Evolutionary conservation across 352 stramenopile species (phyloP).

Genomic region (Globisporangium canariense): DNA sequence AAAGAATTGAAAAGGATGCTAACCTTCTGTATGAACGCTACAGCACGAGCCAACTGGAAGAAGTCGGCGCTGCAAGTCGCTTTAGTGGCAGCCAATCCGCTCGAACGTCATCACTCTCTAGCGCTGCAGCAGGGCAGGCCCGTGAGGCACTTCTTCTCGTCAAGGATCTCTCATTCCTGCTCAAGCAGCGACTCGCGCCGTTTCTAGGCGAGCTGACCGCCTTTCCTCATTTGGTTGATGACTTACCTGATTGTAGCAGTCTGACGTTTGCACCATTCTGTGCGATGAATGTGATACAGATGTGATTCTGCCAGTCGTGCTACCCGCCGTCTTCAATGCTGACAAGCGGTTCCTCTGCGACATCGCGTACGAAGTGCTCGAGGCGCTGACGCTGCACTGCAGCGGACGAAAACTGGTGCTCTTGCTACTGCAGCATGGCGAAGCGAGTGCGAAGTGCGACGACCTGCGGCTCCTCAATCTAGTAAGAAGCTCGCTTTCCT

Average conservation of each 20-base stretch:
- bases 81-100: constrained; percentile 6
- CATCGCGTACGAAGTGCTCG: constrained; percentile 54
- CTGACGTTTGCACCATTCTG: background rate
- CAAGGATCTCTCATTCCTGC: constrained; percentile 59
- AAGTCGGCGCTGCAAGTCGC: constrained; percentile 18
- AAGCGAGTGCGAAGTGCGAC: constrained; percentile 25
- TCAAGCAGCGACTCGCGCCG: constrained; percentile 38
- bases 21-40: no score
- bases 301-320: constrained; percentile 38
- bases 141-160: constrained; percentile 43
- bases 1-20: background rate
- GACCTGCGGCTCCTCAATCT: constrained; percentile 51
- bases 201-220: constrained; percentile 36
- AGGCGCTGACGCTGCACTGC: constrained; percentile 49
- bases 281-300: constrained; percentile 20
- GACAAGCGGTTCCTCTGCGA: constrained; percentile 61
- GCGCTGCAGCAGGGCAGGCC: constrained; percentile 10
- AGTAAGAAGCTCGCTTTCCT: constrained; percentile 18
- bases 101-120: constrained; percentile 7
- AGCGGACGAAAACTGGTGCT: constrained; percentile 38
- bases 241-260: background rate
- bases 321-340: constrained; percentile 42
- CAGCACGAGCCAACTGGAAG: constrained; percentile 26
- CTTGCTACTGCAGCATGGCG: constrained; percentile 31
- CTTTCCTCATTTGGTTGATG: background rate